These are phyloP conservation scores for Onygenales sp. DNA, from an alignment of 2,329 filamentous ascomycete species.

Conservation along the genomic window DNA sequence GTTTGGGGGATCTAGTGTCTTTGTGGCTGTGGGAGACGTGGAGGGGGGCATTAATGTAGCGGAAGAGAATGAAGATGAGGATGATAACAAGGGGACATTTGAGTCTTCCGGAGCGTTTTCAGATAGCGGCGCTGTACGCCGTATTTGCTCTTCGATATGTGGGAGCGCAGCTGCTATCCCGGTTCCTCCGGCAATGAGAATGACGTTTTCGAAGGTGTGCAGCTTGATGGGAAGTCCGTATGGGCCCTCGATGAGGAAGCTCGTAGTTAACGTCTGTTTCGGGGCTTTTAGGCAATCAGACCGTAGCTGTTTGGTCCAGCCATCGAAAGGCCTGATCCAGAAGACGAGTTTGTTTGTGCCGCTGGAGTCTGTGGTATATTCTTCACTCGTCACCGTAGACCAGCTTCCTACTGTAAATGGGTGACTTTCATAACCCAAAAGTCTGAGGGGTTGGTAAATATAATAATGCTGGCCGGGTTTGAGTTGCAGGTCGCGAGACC, in stretches of 20 bases:
- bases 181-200: constrained; percentile 34
- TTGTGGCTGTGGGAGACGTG: background rate
- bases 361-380: background rate
- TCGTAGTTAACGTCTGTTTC: constrained; percentile 15
- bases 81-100: background rate
- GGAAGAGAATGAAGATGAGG: background rate
- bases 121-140: constrained; percentile 3
- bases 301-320: constrained; percentile 34
- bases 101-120: background rate
- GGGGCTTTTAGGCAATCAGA: constrained; percentile 17
- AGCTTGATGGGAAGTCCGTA: constrained; percentile 34
- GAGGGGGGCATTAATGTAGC: background rate
- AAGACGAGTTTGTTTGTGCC: constrained; percentile 28
- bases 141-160: constrained; percentile 17
- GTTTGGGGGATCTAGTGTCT: background rate
- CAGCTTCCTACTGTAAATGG: constrained; percentile 34
- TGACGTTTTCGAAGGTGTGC: constrained; percentile 36
- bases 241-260: constrained; percentile 38
- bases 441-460: constrained; percentile 32
- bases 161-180: constrained; percentile 36
- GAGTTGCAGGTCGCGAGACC: constrained; percentile 20
- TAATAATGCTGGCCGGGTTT: constrained; percentile 40
- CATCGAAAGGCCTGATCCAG: constrained; percentile 37
- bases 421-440: constrained; percentile 39
- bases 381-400: background rate